Evolutionary conservation across 2,329 filamentous ascomycete genomes (phyloP).

Genomic region (Bertia moriformis): DNA sequence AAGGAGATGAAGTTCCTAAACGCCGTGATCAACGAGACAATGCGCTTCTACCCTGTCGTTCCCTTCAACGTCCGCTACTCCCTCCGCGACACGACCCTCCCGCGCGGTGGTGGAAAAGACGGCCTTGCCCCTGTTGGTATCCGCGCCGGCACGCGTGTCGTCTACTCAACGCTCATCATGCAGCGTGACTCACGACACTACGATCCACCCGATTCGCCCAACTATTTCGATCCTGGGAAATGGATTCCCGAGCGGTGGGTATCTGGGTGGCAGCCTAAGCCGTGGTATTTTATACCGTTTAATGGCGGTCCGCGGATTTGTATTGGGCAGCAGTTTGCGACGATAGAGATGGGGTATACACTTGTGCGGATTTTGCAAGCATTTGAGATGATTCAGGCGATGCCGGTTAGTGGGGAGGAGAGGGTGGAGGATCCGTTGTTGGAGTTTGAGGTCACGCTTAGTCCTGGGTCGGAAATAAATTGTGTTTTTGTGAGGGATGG

Average conservation of each 20-base stretch:
- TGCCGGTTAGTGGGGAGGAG: neutral
- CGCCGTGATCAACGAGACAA: slow-evolving; percentile 60
- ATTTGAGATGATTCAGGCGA: slow-evolving; percentile 31
- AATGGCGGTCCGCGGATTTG: slow-evolving; percentile 63
- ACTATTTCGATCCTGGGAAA: slow-evolving; percentile 26
- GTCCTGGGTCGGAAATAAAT: neutral
- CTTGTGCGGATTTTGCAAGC: slow-evolving; percentile 59
- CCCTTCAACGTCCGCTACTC: slow-evolving; percentile 67
- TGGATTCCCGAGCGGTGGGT: slow-evolving; percentile 57
- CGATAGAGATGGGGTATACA: slow-evolving; percentile 64
- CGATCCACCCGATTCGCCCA: slow-evolving; percentile 26
- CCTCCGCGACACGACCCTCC: slow-evolving; percentile 60
- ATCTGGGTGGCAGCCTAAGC: slow-evolving; percentile 40
- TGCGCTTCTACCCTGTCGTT: slow-evolving; percentile 64
- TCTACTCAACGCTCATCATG: slow-evolving; percentile 58
- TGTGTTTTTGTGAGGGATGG: slow-evolving; percentile 1
- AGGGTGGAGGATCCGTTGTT: neutral
- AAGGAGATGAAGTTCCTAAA: slow-evolving; percentile 78
- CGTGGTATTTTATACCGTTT: slow-evolving; percentile 63
- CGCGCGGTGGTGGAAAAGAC: slow-evolving; percentile 53
- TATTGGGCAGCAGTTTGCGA: slow-evolving; percentile 68
- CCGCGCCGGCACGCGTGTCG: slow-evolving; percentile 48
- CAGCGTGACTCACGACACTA: slow-evolving; percentile 55
- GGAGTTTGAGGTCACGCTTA: slow-evolving; percentile 1
- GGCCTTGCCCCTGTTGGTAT: slow-evolving; percentile 47